Percentiles rank a stretch among this genome's conserved stretches.
These are phyloP conservation scores for Candida maltosa DNA, from an alignment of 805 yeast species.

Conservation along the genomic window DNA sequence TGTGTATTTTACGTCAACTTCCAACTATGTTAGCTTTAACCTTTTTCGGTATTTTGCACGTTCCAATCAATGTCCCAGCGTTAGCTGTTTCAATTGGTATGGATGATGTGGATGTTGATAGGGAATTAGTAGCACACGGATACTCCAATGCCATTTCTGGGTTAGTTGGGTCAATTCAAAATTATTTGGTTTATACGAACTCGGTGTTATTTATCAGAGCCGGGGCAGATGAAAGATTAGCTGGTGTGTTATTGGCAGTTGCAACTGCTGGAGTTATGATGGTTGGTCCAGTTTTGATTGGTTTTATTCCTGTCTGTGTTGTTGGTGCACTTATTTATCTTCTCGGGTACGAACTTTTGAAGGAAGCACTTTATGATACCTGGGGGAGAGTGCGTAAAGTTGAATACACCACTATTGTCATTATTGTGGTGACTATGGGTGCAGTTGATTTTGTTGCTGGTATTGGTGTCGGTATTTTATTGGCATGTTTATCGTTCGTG, in stretches of 20 bases:
- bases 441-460: constrained; percentile 93
- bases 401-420: constrained; percentile 80
- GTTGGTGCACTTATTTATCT: constrained; percentile 90
- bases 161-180: constrained; percentile 81
- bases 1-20: constrained; percentile 57
- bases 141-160: constrained; percentile 86
- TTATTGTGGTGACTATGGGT: constrained; percentile 94
- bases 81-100: constrained; percentile 85
- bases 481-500: constrained; percentile 95
- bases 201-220: constrained; percentile 88
- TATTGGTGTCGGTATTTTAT: constrained; percentile 80
- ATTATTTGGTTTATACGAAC: constrained; percentile 92
- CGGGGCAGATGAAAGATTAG: constrained; percentile 86
- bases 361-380: constrained; percentile 85
- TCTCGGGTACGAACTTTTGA: constrained; percentile 84
- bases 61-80: constrained; percentile 97
- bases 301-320: constrained; percentile 91
- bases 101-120: constrained; percentile 85
- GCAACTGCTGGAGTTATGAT: constrained; percentile 81
- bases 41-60: constrained; percentile 92
- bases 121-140: constrained; percentile 94
- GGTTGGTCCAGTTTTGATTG: constrained; percentile 89
- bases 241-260: constrained; percentile 84
- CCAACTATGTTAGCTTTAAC: constrained; percentile 96
- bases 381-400: constrained; percentile 67